Conservation (phyloP, 202 grass and related monocot genomes). For the Hordeum pubiflorum region DNA sequence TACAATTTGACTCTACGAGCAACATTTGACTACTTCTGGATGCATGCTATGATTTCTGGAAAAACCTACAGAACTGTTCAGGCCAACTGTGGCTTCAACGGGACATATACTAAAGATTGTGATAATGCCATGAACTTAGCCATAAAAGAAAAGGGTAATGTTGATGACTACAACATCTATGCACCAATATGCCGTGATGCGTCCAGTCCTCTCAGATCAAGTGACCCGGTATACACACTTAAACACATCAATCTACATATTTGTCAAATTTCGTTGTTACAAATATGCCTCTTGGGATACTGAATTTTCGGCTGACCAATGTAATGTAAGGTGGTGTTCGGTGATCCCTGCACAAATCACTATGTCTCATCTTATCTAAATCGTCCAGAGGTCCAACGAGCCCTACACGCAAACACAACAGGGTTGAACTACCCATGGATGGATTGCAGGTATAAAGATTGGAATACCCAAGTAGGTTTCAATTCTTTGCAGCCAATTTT, state of each 20-base stretch:
- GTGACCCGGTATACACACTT: constrained; percentile 33
- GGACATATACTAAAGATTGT: constrained; percentile 33
- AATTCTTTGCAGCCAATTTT: constrained; percentile 21
- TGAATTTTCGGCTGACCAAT: constrained; percentile 17
- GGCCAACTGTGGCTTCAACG: constrained; percentile 38
- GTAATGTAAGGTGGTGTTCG: constrained; percentile 36
- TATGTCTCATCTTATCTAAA: constrained; percentile 60
- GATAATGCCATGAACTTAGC: constrained; percentile 36
- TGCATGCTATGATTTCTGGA: constrained; percentile 58
- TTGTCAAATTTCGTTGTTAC: not conserved
- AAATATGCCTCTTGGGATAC: constrained; percentile 1
- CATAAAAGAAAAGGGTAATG: constrained; percentile 39
- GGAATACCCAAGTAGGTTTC: constrained; percentile 16
- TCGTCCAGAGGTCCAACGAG: constrained; percentile 51
- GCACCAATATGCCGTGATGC: constrained; percentile 41
- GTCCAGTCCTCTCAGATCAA: constrained; percentile 34
- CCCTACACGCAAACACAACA: constrained; percentile 57
- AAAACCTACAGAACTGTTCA: constrained; percentile 38
- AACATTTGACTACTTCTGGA: constrained; percentile 52
- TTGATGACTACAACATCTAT: constrained; percentile 57
- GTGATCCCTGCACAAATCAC: constrained; percentile 49
- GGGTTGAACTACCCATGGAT: constrained; percentile 41
- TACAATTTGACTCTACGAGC: constrained; percentile 37
- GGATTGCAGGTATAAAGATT: constrained; percentile 49
- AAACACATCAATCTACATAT: constrained; percentile 18